Conservation (phyloP, 768 basidiomycete species). For the Pleurotus pulmonarius region DNA sequence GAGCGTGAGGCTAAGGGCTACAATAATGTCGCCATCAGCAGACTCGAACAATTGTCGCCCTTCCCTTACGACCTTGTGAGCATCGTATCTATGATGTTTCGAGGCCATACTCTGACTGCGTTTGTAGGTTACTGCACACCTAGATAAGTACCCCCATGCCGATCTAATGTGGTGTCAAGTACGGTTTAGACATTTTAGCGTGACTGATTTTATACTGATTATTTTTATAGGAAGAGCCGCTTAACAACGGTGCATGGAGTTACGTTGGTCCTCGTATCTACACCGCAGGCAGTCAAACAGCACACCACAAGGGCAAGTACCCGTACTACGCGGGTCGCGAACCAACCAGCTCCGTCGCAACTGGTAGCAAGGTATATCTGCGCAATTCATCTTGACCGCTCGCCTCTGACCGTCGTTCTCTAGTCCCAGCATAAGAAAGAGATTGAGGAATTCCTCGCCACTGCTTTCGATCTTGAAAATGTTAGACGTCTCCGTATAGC, state of each 20-base stretch:
- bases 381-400: neutral
- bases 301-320: conserved; percentile 89
- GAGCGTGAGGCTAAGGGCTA: conserved; percentile 90
- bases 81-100: conserved; percentile 9
- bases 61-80: conserved; percentile 94
- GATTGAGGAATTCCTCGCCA: conserved; percentile 67
- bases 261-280: conserved; percentile 92
- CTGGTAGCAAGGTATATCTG: conserved; percentile 75
- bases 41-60: conserved; percentile 93
- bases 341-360: conserved; percentile 89
- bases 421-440: conserved; percentile 88
- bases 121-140: conserved; percentile 78
- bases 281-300: conserved; percentile 88
- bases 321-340: conserved; percentile 89
- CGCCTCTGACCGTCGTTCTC: conserved; percentile 14
- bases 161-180: conserved; percentile 91
- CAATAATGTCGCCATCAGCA: conserved; percentile 90
- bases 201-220: neutral
- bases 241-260: conserved; percentile 98
- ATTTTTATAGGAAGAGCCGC: conserved; percentile 72
- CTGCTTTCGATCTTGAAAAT: conserved; percentile 45
- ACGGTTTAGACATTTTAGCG: conserved; percentile 10
- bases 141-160: conserved; percentile 96
- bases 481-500: conserved; percentile 14
- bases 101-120: conserved; percentile 4